phyloP scores from a whole-genome alignment of 805 yeast genomes.

The Torulaspora delbrueckii region DNA sequence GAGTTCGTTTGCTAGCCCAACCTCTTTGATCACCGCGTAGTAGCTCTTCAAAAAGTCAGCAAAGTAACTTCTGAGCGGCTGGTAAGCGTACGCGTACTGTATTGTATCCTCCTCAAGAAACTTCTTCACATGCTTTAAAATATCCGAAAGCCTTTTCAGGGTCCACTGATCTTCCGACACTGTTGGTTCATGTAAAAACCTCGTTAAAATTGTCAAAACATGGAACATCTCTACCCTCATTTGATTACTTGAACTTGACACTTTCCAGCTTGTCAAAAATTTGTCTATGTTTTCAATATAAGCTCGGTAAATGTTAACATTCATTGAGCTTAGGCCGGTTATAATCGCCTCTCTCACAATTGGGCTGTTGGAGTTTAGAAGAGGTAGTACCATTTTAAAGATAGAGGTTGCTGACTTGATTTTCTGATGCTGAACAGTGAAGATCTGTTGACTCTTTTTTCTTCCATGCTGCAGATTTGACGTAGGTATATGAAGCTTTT shows the following conservation, averaged over 20 bases:
- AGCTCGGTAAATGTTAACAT: conserved; percentile 81
- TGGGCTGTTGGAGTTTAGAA: conserved; percentile 63
- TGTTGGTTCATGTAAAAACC: conserved; percentile 48
- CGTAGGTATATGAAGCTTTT: conserved; percentile 61
- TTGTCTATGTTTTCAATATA: conserved; percentile 71
- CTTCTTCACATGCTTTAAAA: conserved; percentile 56
- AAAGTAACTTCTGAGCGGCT: conserved; percentile 74
- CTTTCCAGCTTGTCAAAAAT: conserved; percentile 51
- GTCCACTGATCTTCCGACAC: conserved; percentile 66
- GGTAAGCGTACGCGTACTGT: conserved; percentile 66
- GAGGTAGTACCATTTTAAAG: conserved; percentile 80
- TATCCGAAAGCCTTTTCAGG: conserved; percentile 54
- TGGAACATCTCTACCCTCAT: conserved; percentile 75
- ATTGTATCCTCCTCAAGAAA: conserved; percentile 53
- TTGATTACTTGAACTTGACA: conserved; percentile 38
- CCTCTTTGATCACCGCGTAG: conserved; percentile 51
- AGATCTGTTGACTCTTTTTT: conserved; percentile 71
- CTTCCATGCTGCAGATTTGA: conserved; percentile 56
- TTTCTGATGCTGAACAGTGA: conserved; percentile 81
- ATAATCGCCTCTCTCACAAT: conserved; percentile 80
- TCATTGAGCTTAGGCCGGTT: conserved; percentile 83
- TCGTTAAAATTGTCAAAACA: conserved; percentile 63
- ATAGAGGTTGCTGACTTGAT: conserved; percentile 90
- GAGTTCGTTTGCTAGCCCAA: conserved; percentile 44
- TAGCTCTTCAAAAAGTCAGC: conserved; percentile 75